Evolutionary conservation across 2,329 filamentous ascomycete genomes (phyloP).

Genomic region (Lasiodiplodia sp.): DNA sequence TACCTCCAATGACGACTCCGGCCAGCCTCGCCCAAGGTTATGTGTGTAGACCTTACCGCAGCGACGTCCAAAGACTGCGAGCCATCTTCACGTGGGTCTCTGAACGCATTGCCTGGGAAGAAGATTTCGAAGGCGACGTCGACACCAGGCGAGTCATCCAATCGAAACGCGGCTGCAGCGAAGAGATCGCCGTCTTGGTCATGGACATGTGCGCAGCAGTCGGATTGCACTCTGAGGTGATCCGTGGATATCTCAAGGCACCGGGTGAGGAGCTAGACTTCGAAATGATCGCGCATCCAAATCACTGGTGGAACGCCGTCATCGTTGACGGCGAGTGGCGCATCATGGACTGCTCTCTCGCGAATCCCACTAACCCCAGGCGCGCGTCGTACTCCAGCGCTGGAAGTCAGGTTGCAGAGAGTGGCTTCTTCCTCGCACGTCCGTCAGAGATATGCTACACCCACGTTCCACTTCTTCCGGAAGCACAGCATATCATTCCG

Average conservation of each 20-base stretch:
- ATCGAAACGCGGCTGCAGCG: slow-evolving; percentile 80
- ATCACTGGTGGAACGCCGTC: slow-evolving; percentile 98
- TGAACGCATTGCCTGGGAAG: slow-evolving; percentile 96
- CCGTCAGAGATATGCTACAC: slow-evolving; percentile 95
- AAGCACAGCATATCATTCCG: slow-evolving; percentile 92
- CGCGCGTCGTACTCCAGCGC: slow-evolving; percentile 78
- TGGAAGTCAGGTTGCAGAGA: slow-evolving; percentile 74
- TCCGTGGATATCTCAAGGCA: slow-evolving; percentile 88
- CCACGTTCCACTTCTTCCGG: slow-evolving; percentile 85
- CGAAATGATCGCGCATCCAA: slow-evolving; percentile 82
- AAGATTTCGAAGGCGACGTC: slow-evolving; percentile 85
- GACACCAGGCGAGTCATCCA: slow-evolving; percentile 86
- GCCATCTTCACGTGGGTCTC: slow-evolving; percentile 98
- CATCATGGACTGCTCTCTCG: slow-evolving; percentile 91
- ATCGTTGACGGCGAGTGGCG: slow-evolving; percentile 95
- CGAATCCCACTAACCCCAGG: slow-evolving; percentile 87
- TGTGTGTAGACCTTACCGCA: slow-evolving; percentile 91
- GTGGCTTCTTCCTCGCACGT: slow-evolving; percentile 91
- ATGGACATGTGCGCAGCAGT: slow-evolving; percentile 93
- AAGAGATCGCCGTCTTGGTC: slow-evolving; percentile 89
- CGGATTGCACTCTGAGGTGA: slow-evolving; percentile 84
- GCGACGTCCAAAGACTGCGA: slow-evolving; percentile 88
- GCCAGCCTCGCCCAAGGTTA: slow-evolving; percentile 86
- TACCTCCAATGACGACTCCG: slow-evolving; percentile 83
- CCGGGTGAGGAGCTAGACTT: slow-evolving; percentile 80